A percentile compares a stretch with the other conserved stretches of the same genome.
Conservation (phyloP, 2,329 filamentous ascomycete genomes). For the Hysterium pulicare region DNA sequence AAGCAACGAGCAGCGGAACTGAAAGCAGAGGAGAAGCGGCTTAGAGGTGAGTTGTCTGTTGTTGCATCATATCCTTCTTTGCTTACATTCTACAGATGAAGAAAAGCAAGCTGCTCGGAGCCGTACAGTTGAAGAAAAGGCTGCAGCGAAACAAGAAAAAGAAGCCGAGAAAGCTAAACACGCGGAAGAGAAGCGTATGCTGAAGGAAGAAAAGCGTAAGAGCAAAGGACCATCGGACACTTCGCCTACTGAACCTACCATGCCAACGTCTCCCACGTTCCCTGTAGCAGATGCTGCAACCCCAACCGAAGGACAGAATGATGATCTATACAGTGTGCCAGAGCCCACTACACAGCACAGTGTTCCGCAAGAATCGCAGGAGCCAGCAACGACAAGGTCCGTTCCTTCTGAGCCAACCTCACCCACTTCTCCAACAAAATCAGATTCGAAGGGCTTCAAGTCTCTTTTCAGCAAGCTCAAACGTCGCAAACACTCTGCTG, state of each 20-base stretch:
- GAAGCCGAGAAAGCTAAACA: conserved; percentile 48
- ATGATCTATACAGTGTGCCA: conserved; percentile 19
- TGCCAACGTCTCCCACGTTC: neutral
- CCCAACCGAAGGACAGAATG: conserved; percentile 9
- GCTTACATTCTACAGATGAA: conserved; percentile 44
- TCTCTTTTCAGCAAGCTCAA: conserved; percentile 38
- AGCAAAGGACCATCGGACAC: conserved; percentile 35
- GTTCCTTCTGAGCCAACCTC: conserved; percentile 21
- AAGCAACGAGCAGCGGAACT: conserved; percentile 49
- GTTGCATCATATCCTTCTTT: neutral
- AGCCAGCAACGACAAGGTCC: neutral
- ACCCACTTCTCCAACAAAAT: conserved; percentile 9
- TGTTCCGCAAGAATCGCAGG: neutral
- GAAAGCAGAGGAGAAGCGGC: conserved; percentile 44
- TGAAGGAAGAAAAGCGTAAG: conserved; percentile 54
- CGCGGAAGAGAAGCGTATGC: conserved; percentile 50
- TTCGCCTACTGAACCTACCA: conserved; percentile 8
- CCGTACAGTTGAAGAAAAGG: conserved; percentile 52
- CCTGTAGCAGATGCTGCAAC: neutral
- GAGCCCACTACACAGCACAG: conserved; percentile 5
- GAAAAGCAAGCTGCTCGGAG: conserved; percentile 50
- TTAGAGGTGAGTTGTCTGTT: conserved; percentile 54
- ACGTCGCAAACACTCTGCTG: conserved; percentile 30
- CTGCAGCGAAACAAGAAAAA: conserved; percentile 34
- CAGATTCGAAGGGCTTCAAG: conserved; percentile 32